phyloP scores from a whole-genome alignment of 2,329 filamentous ascomycete species.

The Myotisia sp. region DNA sequence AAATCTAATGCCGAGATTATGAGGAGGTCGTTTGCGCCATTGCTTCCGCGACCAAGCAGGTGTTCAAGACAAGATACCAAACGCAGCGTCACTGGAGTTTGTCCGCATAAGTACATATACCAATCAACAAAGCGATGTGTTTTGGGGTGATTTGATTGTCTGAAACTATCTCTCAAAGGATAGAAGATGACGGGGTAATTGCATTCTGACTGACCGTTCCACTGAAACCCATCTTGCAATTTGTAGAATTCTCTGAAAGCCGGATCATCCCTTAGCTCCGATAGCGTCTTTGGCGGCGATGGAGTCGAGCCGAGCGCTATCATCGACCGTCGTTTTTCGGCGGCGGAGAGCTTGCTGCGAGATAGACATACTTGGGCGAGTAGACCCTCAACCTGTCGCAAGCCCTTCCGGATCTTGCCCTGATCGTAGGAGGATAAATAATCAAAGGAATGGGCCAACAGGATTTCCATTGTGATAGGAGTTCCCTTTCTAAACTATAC shows the following conservation, averaged over 20 bases:
- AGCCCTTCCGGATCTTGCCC: conserved; percentile 78
- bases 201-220: conserved; percentile 50
- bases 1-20: conserved; percentile 80
- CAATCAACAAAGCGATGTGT: too few relatives aligned
- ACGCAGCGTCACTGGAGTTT: conserved; percentile 54
- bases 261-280: conserved; percentile 61
- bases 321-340: conserved; percentile 31
- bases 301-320: conserved; percentile 27
- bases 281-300: conserved; percentile 46
- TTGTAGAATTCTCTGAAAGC: conserved; percentile 95
- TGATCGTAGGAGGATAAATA: conserved; percentile 88
- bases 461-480: conserved; percentile 56
- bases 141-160: neutral
- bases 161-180: conserved; percentile 1
- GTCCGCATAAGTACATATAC: conserved; percentile 1
- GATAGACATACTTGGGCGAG: conserved; percentile 89
- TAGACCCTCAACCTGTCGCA: conserved; percentile 85
- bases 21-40: conserved; percentile 72
- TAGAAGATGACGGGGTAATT: neutral
- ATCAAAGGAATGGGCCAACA: conserved; percentile 87
- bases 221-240: conserved; percentile 91
- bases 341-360: conserved; percentile 24
- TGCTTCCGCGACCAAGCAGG: conserved; percentile 65
- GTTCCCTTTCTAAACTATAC: too few relatives aligned
- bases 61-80: conserved; percentile 75